Percentiles rank a stretch among this genome's conserved stretches.
These are phyloP conservation scores for Thelonectria olida DNA, from an alignment of 2,329 filamentous ascomycete genomes.

Conservation along the genomic window DNA sequence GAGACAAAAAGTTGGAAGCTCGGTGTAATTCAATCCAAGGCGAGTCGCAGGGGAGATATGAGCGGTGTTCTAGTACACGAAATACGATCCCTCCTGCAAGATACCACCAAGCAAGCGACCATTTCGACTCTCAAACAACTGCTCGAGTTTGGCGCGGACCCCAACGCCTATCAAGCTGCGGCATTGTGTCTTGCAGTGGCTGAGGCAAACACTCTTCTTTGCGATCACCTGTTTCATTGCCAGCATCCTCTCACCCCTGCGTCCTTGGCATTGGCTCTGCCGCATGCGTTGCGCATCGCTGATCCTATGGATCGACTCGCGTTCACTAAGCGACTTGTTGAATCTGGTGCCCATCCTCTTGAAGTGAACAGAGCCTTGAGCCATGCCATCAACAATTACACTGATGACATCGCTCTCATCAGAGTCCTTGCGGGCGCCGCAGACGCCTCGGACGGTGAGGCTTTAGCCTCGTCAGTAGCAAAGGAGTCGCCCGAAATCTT, in stretches of 20 bases:
- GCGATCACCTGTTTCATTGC: slow-evolving; percentile 58
- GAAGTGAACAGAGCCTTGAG: slow-evolving; percentile 63
- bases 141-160: slow-evolving; percentile 60
- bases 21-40: slow-evolving; percentile 54
- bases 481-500: slow-evolving; percentile 57
- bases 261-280: slow-evolving; percentile 60
- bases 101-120: slow-evolving; percentile 48
- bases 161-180: slow-evolving; percentile 62
- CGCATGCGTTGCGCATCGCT: slow-evolving; percentile 59
- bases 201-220: slow-evolving; percentile 54
- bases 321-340: slow-evolving; percentile 60
- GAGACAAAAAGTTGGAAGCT: slow-evolving; percentile 60
- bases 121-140: slow-evolving; percentile 57
- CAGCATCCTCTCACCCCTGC: slow-evolving; percentile 48
- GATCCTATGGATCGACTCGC: slow-evolving; percentile 61
- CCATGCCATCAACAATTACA: slow-evolving; percentile 58
- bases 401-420: slow-evolving; percentile 60
- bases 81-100: slow-evolving; percentile 55
- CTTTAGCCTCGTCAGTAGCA: slow-evolving; percentile 56
- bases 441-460: slow-evolving; percentile 60
- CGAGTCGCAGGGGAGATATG: slow-evolving; percentile 54
- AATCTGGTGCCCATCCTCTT: slow-evolving; percentile 56
- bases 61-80: slow-evolving; percentile 60
- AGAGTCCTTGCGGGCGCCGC: slow-evolving; percentile 55
- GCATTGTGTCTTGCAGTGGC: slow-evolving; percentile 62